A percentile compares a stretch with the other conserved stretches of the same genome.
Evolutionary conservation across 257 asterid genomes (phyloP).

Genomic region (Handroanthus guayacan): DNA sequence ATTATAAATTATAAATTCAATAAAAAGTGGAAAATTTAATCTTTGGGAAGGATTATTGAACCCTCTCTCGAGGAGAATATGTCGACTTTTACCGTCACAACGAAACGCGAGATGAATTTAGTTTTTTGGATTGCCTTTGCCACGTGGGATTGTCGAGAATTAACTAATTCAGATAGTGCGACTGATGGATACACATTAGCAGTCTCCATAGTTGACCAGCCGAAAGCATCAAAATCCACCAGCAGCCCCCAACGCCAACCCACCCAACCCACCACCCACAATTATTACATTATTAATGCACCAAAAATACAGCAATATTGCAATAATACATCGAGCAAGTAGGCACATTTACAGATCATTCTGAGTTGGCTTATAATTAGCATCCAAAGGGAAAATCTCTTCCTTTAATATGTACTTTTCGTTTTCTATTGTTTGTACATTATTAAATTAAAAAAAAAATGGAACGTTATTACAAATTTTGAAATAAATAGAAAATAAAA

Average conservation of each 20-base stretch:
- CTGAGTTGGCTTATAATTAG: slow-evolving; percentile 27
- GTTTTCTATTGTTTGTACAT: too few relatives aligned
- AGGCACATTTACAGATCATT: slow-evolving; percentile 42
- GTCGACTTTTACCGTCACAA: neutral
- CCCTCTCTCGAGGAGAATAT: neutral
- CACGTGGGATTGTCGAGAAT: slow-evolving; percentile 16
- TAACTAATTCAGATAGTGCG: neutral
- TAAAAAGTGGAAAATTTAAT: neutral
- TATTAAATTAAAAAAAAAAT: too few relatives aligned
- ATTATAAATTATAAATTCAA: too few relatives aligned
- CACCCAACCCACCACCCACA: too few relatives aligned
- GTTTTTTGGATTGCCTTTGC: slow-evolving; percentile 18
- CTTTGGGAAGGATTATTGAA: neutral
- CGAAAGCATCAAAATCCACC: slow-evolving; percentile 33
- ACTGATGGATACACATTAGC: neutral
- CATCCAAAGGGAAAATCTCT: neutral
- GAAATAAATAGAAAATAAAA: too few relatives aligned
- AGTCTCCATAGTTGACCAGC: slow-evolving; percentile 42
- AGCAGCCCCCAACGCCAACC: neutral
- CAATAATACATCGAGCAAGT: slow-evolving; percentile 17
- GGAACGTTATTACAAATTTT: too few relatives aligned
- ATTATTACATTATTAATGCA: neutral
- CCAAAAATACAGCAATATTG: slow-evolving; percentile 17
- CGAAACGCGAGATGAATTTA: neutral
- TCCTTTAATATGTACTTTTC: neutral